A percentile compares a stretch with the other conserved stretches of the same genome.
Evolutionary conservation across 2,329 filamentous ascomycete species (phyloP).

Genomic region (Monosporascus ibericus): DNA sequence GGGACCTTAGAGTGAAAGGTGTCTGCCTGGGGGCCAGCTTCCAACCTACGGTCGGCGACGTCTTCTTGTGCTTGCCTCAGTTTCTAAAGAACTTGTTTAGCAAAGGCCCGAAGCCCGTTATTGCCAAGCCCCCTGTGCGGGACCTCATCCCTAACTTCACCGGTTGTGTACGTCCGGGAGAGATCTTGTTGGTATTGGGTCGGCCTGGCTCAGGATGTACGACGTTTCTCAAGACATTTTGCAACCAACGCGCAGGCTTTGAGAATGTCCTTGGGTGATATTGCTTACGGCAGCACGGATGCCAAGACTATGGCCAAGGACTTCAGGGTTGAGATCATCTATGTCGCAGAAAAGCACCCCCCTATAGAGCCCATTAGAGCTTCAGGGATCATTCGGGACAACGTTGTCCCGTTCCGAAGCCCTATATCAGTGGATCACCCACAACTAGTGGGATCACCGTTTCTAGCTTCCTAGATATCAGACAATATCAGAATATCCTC

Average conservation of each 20-base stretch:
- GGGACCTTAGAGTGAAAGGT: constrained; percentile 63
- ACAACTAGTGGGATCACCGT: too few relatives aligned
- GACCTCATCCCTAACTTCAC: constrained; percentile 46
- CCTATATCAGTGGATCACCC: too few relatives aligned
- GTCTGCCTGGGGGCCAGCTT: constrained; percentile 57
- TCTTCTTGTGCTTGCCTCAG: constrained; percentile 26
- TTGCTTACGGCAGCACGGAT: constrained; percentile 51
- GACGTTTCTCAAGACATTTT: constrained; percentile 50
- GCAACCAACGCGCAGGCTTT: constrained; percentile 62
- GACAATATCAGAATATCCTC: too few relatives aligned
- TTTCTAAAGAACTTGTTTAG: constrained; percentile 19
- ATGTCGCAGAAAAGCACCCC: too few relatives aligned
- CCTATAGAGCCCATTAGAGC: too few relatives aligned
- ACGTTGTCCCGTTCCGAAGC: too few relatives aligned
- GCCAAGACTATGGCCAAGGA: constrained; percentile 41
- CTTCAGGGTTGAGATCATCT: constrained; percentile 59
- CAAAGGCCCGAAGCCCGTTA: constrained; percentile 25
- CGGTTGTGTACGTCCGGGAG: constrained; percentile 32
- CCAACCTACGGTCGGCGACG: constrained; percentile 35
- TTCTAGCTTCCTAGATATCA: too few relatives aligned
- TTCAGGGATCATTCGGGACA: too few relatives aligned
- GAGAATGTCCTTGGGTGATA: constrained; percentile 58
- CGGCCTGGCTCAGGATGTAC: constrained; percentile 45
- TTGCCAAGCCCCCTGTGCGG: constrained; percentile 28
- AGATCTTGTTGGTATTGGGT: constrained; percentile 43